Base-by-base conservation (phyloP, 2,329 filamentous ascomycete species). In the Fusarium duplospermum region DNA sequence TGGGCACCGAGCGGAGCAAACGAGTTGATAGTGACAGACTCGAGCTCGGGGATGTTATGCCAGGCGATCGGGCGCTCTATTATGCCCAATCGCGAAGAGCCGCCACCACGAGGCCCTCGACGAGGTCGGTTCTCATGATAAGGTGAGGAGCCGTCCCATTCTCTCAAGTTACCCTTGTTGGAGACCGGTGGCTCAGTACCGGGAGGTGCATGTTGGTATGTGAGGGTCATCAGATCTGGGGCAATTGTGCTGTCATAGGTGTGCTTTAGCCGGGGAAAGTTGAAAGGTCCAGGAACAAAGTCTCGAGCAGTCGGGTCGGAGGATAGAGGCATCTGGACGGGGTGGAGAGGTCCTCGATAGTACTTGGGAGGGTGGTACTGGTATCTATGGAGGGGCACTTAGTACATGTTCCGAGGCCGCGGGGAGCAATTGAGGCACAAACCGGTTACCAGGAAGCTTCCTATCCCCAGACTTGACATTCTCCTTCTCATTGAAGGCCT, bases 291-390 rank as follows among this genome's bases (percentile, higher is more conserved):
- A 1, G 96, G 95, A 29, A 93, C 88, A 83, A 96, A 99, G 80
- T 94, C 88, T 81, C 96, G 93, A 68, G 96, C 98, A 31, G 93
- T 89, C 1, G 95, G 95, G 79, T 98, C 94, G 72, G 95, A 96
- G 61, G 92, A 89, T 42, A 91, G 89, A n/a, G 94, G 96, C 68
- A 94, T 93, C 85, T 98, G 94, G 79, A 98, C 91, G 60, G 96
- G 96, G 82, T 98, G 95, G 27, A 98, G 88, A 73, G 95, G 95
- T 66, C 96, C 96, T 80, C 96, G 94, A 83, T 98, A 92, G 89
- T 95, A 99, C 86, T 96, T 96, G 73, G 96, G 96, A 60, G 96
- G 93, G 74, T 95, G 94, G 84, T 93, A 98, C 84, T 97, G 94
- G 86, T 98, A 99, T 88, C 96, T 97, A 71, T 64, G n/a, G 11